Evolutionary conservation across 495 filamentous ascomycete genomes (phyloP).

Genomic region (Cercophora sp.): DNA sequence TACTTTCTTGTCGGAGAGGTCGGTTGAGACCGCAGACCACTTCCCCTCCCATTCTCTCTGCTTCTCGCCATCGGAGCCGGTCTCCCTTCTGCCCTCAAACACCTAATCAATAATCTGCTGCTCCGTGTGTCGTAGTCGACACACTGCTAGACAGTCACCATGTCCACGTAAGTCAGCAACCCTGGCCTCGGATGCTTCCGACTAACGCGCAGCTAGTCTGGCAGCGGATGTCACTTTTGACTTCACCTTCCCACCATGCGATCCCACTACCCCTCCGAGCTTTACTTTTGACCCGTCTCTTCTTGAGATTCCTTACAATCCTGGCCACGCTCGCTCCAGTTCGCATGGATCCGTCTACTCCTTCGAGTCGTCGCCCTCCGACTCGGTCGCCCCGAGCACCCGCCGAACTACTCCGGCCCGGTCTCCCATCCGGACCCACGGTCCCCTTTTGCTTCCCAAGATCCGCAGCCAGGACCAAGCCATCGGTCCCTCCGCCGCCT

Average conservation of each 20-base stretch:
- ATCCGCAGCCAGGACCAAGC: constrained; percentile 82
- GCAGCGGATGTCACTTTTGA: constrained; percentile 51
- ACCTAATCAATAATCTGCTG: constrained; percentile 37
- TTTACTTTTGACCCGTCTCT: constrained; percentile 54
- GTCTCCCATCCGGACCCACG: constrained; percentile 75
- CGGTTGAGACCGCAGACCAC: constrained; percentile 11
- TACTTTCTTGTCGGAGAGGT: constrained; percentile 27
- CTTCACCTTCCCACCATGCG: constrained; percentile 47
- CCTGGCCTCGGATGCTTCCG: not conserved
- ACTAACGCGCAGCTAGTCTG: constrained; percentile 39
- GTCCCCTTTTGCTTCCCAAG: constrained; percentile 79
- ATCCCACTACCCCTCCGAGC: constrained; percentile 45
- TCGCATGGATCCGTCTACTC: constrained; percentile 53
- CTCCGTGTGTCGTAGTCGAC: constrained; percentile 18
- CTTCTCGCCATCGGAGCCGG: constrained; percentile 35
- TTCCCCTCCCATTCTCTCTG: constrained; percentile 18
- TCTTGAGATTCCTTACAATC: constrained; percentile 45
- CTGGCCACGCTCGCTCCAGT: constrained; percentile 46
- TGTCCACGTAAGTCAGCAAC: constrained; percentile 47
- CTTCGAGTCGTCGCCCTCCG: constrained; percentile 74
- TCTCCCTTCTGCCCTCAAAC: constrained; percentile 26
- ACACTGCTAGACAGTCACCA: constrained; percentile 34
- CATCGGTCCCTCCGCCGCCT: constrained; percentile 37
- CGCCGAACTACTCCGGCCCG: constrained; percentile 66
- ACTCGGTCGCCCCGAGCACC: constrained; percentile 55